Conservation (phyloP, 2,329 filamentous ascomycete species). For the Nakataea oryzae region DNA sequence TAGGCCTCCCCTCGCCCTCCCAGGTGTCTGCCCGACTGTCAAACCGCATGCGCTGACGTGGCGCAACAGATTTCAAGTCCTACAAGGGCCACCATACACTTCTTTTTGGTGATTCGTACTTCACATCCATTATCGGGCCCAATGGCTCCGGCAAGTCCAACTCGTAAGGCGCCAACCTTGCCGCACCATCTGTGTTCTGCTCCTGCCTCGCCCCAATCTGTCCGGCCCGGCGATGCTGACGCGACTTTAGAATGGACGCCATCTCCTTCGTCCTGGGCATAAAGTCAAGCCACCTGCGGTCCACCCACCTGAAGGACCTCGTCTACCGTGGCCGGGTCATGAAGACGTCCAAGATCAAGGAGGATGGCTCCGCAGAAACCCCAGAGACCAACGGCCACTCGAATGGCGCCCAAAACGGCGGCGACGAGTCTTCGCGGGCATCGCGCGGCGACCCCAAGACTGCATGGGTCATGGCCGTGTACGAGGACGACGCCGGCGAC, state of each 20-base stretch:
- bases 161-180: conserved; percentile 50
- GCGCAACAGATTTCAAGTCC: conserved; percentile 81
- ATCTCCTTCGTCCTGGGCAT: conserved; percentile 98
- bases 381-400: conserved; percentile 47
- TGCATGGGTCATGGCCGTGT: conserved; percentile 98
- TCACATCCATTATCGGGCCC: conserved; percentile 97
- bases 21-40: conserved; percentile 5
- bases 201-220: neutral
- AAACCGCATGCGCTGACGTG: conserved; percentile 7
- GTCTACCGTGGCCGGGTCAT: conserved; percentile 93
- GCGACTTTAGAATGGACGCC: conserved; percentile 75
- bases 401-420: conserved; percentile 50
- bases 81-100: conserved; percentile 95
- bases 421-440: conserved; percentile 48
- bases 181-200: neutral
- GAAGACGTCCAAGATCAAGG: conserved; percentile 85
- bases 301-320: conserved; percentile 83
- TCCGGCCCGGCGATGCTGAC: conserved; percentile 12
- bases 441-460: conserved; percentile 80
- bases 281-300: conserved; percentile 95
- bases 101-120: conserved; percentile 94
- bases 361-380: conserved; percentile 65
- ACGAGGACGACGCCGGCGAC: conserved; percentile 92
- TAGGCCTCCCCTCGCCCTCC: conserved; percentile 33
- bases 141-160: conserved; percentile 99